Base-by-base conservation (phyloP, 768 basidiomycete genomes). In the Pisolithus sp. region DNA sequence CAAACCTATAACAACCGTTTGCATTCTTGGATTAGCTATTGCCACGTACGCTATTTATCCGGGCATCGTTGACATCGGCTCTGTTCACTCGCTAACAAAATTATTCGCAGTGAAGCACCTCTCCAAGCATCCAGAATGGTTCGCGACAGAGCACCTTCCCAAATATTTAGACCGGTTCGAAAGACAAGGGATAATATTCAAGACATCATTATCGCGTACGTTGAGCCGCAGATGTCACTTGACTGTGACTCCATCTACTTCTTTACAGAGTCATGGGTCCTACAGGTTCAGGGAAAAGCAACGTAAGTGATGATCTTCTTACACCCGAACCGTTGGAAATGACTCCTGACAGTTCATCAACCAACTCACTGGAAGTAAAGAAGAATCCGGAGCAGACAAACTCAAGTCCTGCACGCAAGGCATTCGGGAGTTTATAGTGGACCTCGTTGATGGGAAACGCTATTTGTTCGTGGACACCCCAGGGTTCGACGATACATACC, bases 391-490 rank as follows among this genome's bases (percentile, higher is more conserved):
- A 31, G 2, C 62, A 51, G 3, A 55, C 56, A 0, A 46, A 1
- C 18, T 42, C 20, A 7, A 23, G 23, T 42, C 41, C 10, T 21
- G 20, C 10, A 63, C 59, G 0, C 31, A n/a, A 3, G 24, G 40
- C 1, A 50, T 60, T 4, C 53, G 48, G 38, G 62, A 59, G 4
- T 52, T 59, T 15, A 54, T 38, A 31, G 58, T 59, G 12, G 54
- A 53, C 7, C 24, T 58, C 43, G 2, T 2, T 53, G 10, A 46
- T 49, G 28, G 46, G 39, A 20, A 46, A 44, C 9, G 46, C 62
- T 42, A 42, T 12, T 56, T 64, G 7, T 59, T 63, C 24, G 42
- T 62, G 5, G 62, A 63, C 31, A 54, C 58, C 0, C 62, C 62
- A 4, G 60, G 20, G 20, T 43, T 37, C 17, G 28, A 52, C 10